Base-by-base conservation (phyloP, 306 rosid genomes). In the Ammopiptanthus mongolicus region DNA sequence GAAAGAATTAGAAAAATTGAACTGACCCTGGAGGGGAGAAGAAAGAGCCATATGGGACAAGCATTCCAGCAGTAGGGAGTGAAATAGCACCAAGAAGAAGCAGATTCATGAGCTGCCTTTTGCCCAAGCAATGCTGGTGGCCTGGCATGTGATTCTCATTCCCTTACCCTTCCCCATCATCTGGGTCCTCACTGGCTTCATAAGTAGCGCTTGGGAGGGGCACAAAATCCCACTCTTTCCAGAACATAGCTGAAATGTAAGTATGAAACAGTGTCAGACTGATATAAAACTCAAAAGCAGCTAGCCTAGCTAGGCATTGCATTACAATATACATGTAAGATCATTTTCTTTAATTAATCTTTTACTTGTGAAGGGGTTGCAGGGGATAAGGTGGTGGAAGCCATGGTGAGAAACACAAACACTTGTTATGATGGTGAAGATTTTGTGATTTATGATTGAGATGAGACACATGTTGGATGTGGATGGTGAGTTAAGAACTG, bases 1-100 rank as follows among this genome's bases (percentile, higher is more conserved):
- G 59, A 42, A 64, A 5, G 11, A 8, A 0, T 13, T 41, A 46
- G 0, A 3, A 29, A 50, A 19, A 28, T 46, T 9, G 6, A 25
- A 51, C 66, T 22, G 29, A 91, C 98, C 96, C 97, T 1, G 98
- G 97, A 31, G 98, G 98, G 23, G 56, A 96, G 18, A 94, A 87
- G 89, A 94, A 94, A 48, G 80, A 10, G 58, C 81, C 84, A 33
- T 91, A 94, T 15, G 98, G 97, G 67, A 83, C 13, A 67, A 94
- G 83, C 97, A 94, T 91, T 56, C 53, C 87, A 65, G 87, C 91
- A 50, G 73, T 3, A 33, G 96, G 97, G 22, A 94, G 95, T 5
- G 91, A 82, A 78, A 94, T 0, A 28, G 98, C 86, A 60, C 98
- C 97, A 51, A 94, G 82, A 76, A 94, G 95, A 74, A 94, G 95